Evolutionary conservation across 2,329 filamentous ascomycete species (phyloP), one percentile per base, ranked within the genome.

Genomic region (Hypoxylon sp.): DNA sequence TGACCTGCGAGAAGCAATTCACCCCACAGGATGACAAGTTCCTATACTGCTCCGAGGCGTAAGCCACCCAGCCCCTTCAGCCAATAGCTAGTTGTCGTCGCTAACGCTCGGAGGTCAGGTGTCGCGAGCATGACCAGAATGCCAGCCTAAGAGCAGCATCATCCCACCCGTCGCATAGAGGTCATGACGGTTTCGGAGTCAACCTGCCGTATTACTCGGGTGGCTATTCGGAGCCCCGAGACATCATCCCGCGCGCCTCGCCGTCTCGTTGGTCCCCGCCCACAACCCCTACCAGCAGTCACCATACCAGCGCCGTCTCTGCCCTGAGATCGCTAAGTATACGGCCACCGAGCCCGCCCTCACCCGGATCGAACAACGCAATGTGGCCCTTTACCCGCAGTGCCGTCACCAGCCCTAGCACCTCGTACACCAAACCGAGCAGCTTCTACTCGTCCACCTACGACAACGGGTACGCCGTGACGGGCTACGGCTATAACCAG

Each of bases 1-100:
- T 87, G 85, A 83, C 80, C 8, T 88, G 85, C 72, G 85, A 88
- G 71, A 88, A 87, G 74, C 84, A 88, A 73, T 88, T 88, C 70
- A 73, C 85, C 20, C 80, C 84, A 46, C 77, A 80, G 35, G 81
- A 84, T 68, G 83, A 83, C 65, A 81, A 78, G 60, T 78, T 79
- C 59, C 72, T 87, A 38, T 88, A 88, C 75, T 88, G 85, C 73
- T 88, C 85, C 31, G 84, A 87, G 69, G 74, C 78, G 83, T 87
- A 79, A 75, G 84, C 78, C 56, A 49, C 48, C 63, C 55, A 46
- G 49, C 24, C 45, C 43, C n/a, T n/a, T n/a, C 50, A 24, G 42
- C 52, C 54, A 67, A 65, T 61, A 24, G 52, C 17, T 29, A 18
- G 38, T 54, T 48, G 38, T 59, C 69, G 50, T 70, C 58, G 54